Base-by-base conservation (phyloP, 1,284 basidiomycete genomes). In the Ustilago crameri region DNA sequence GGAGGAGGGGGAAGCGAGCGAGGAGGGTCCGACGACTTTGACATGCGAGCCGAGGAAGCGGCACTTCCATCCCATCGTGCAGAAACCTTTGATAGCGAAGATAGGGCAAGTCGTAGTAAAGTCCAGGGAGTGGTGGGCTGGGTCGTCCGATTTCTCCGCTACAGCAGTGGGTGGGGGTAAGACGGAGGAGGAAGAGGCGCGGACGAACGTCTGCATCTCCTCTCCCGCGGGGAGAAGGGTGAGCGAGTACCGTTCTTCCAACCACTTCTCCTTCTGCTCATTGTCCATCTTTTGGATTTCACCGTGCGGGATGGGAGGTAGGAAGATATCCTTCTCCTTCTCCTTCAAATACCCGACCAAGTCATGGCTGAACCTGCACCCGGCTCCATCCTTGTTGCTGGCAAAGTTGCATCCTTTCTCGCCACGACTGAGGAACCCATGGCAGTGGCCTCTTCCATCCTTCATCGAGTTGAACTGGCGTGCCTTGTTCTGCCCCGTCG, bases 21-120 rank as follows among this genome's bases (percentile, higher is more conserved):
- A 48, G 9, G 75, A 79, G 8, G 66, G 20, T 18, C 68, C 66
- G 9, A 76, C 62, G 24, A 71, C 38, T 4, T 46, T 47, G 3
- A 81, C 75, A 43, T 98, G 95, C 0, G 88, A 90, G 12, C 91
- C 90, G 3, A 96, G 87, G 84, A 92, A 96, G 2, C 95, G 89
- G 82, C 95, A 98, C 83, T 93, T 92, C 85, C 92, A 90, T 5
- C 93, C 95, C 69, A 89, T 89, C 51, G 90, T 89, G 84, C 95
- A 98, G 78, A 90, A 88, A 0, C 95, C 95, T 5, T 87, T 86
- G 67, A 89, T 88, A 26, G 87, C 85, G 75, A 89, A 93, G 4
- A 90, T 86, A 1, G 93, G 92, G 76, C 93, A 97, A 24, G 62
- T 58, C 20, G 79, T 68, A 73, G 68, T n/a, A 75, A 72, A n/a